A percentile compares a stretch with the other conserved stretches of the same genome.
Evolutionary conservation across 2,329 filamentous ascomycete species (phyloP).

Genomic region (Epichloe sibirici): DNA sequence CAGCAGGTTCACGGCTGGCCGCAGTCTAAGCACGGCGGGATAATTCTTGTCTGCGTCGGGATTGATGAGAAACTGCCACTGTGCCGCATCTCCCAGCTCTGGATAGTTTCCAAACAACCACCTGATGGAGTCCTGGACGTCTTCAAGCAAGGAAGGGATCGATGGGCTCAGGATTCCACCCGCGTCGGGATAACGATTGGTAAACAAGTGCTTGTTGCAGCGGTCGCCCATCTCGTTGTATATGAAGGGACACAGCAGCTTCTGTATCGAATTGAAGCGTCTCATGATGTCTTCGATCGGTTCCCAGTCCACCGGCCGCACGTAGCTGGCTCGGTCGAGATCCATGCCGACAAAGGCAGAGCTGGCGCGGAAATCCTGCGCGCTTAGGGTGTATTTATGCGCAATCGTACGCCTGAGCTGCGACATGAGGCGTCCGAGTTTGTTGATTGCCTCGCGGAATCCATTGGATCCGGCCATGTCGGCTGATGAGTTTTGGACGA

Average conservation of each 20-base stretch:
- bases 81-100: background rate
- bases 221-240: conserved; percentile 17
- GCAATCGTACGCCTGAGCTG: conserved; percentile 10
- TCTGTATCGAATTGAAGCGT: conserved; percentile 20
- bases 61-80: background rate
- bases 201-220: conserved; percentile 1
- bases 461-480: too few relatives aligned
- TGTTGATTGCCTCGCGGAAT: background rate
- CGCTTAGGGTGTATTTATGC: conserved; percentile 9
- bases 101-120: background rate
- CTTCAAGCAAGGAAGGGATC: background rate
- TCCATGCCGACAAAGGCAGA: conserved; percentile 14
- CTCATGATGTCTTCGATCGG: conserved; percentile 13
- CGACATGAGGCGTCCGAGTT: conserved; percentile 13
- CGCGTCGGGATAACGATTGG: background rate
- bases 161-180: background rate
- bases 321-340: conserved; percentile 24
- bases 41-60: background rate
- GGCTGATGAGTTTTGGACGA: too few relatives aligned
- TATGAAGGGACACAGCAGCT: conserved; percentile 18
- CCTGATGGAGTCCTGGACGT: background rate
- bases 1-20: conserved; percentile 8
- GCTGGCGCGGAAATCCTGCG: background rate
- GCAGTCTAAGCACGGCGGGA: too few relatives aligned
- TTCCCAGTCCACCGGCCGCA: conserved; percentile 18